Evolutionary conservation across 2,329 filamentous ascomycete genomes (phyloP).

Genomic region (Paracoccidioides brasiliensis): DNA sequence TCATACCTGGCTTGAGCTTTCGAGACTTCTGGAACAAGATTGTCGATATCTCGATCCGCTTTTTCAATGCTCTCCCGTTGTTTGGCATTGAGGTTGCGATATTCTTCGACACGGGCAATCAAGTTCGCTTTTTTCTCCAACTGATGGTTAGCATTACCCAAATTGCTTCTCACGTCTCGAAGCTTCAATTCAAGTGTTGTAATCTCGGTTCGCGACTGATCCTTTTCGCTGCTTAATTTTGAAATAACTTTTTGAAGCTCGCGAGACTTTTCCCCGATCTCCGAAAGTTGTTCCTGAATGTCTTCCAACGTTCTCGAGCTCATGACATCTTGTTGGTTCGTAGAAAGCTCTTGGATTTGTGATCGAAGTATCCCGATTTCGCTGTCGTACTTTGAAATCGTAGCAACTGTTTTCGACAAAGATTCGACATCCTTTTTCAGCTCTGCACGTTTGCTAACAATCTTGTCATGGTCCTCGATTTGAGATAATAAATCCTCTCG

Average conservation of each 20-base stretch:
- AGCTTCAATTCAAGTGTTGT: constrained; percentile 62
- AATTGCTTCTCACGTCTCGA: constrained; percentile 59
- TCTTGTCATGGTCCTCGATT: constrained; percentile 55
- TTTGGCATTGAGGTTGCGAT: constrained; percentile 53
- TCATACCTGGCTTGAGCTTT: constrained; percentile 66
- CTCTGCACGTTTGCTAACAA: constrained; percentile 49
- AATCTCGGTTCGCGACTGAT: constrained; percentile 56
- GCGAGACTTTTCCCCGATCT: constrained; percentile 54
- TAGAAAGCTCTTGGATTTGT: constrained; percentile 62
- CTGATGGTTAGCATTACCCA: constrained; percentile 57
- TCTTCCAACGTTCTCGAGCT: constrained; percentile 62
- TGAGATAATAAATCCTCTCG: constrained; percentile 46
- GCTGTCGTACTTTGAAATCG: constrained; percentile 56
- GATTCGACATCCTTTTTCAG: constrained; percentile 61
- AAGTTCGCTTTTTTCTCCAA: constrained; percentile 70
- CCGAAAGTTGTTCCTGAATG: constrained; percentile 63
- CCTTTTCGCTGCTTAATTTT: constrained; percentile 56
- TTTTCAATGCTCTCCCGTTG: constrained; percentile 57
- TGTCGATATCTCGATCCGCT: constrained; percentile 59
- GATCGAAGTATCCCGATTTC: constrained; percentile 59
- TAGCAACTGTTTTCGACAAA: constrained; percentile 61
- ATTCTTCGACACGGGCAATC: constrained; percentile 56
- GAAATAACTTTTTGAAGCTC: constrained; percentile 49
- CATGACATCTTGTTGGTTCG: constrained; percentile 58
- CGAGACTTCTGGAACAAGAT: constrained; percentile 60